Evolutionary conservation across 2,329 filamentous ascomycete species (phyloP).

Genomic region (Aspergillus costaricaensis): DNA sequence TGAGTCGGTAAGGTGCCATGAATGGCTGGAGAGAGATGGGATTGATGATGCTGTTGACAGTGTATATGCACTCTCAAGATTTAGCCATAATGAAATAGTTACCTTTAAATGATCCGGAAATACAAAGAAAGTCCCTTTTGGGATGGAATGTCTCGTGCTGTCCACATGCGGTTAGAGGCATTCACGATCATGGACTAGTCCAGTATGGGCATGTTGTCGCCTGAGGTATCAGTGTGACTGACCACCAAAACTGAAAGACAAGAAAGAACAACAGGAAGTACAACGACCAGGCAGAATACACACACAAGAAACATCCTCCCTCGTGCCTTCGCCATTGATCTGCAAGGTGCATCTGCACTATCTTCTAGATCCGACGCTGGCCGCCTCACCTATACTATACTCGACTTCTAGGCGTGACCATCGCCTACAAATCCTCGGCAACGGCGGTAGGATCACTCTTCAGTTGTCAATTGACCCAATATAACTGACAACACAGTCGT

Average conservation of each 20-base stretch:
- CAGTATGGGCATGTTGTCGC: neutral
- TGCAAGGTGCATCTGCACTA: too few relatives aligned
- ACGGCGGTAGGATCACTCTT: neutral
- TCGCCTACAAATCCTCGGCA: neutral
- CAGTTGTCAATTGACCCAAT: neutral
- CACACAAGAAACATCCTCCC: too few relatives aligned
- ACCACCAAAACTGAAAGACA: neutral
- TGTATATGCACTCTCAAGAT: neutral
- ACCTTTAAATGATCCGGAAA: neutral
- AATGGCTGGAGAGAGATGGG: neutral
- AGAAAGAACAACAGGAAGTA: too few relatives aligned
- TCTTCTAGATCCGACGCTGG: neutral
- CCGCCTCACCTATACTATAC: neutral
- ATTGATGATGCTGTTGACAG: neutral
- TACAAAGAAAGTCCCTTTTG: too few relatives aligned
- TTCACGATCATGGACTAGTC: neutral
- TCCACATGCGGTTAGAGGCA: neutral
- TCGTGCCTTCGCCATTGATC: too few relatives aligned
- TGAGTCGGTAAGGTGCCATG: neutral
- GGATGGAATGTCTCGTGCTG: neutral
- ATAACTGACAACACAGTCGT: neutral
- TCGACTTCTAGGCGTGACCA: neutral
- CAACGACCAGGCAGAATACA: too few relatives aligned
- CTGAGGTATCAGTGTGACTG: neutral
- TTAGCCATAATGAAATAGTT: too few relatives aligned